Evolutionary conservation across 345 rosid genomes (phyloP).

Genomic region (Populus nigra): DNA sequence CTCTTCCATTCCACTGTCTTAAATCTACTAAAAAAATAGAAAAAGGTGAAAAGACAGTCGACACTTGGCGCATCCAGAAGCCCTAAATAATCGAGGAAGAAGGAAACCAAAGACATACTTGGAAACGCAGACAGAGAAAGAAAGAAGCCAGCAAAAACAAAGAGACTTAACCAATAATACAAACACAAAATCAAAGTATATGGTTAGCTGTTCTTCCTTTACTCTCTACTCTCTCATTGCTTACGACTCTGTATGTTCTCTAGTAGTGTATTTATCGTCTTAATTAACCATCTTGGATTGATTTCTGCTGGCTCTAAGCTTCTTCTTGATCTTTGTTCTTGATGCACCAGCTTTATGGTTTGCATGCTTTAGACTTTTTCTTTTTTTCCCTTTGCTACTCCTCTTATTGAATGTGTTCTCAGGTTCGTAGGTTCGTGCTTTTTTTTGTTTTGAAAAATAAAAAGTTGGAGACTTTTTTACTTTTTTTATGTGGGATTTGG

Average conservation of each 20-base stretch:
- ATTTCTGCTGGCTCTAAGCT: background rate
- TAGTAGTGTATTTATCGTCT: background rate
- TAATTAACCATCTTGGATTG: background rate
- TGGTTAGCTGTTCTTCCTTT: background rate
- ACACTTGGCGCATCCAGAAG: constrained; percentile 45
- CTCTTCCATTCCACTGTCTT: constrained; percentile 17
- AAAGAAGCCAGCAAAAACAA: constrained; percentile 9
- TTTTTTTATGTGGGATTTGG: background rate
- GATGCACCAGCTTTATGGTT: background rate
- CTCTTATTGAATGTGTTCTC: background rate
- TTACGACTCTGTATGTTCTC: background rate
- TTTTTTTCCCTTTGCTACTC: background rate
- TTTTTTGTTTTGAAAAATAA: background rate
- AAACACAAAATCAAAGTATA: background rate
- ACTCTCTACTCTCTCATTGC: background rate
- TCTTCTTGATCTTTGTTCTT: background rate
- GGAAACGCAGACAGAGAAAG: constrained; percentile 9
- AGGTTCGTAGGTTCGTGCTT: background rate
- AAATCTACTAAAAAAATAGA: constrained; percentile 18
- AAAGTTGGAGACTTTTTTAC: background rate
- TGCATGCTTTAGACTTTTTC: background rate
- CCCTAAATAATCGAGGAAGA: constrained; percentile 20
- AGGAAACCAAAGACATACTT: background rate
- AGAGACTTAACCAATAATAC: background rate
- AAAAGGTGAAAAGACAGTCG: constrained; percentile 8